Percentiles rank a stretch among this genome's conserved stretches.
Conservation (phyloP, 177 flowering plant genomes). For the Vitis hybrid region DNA sequence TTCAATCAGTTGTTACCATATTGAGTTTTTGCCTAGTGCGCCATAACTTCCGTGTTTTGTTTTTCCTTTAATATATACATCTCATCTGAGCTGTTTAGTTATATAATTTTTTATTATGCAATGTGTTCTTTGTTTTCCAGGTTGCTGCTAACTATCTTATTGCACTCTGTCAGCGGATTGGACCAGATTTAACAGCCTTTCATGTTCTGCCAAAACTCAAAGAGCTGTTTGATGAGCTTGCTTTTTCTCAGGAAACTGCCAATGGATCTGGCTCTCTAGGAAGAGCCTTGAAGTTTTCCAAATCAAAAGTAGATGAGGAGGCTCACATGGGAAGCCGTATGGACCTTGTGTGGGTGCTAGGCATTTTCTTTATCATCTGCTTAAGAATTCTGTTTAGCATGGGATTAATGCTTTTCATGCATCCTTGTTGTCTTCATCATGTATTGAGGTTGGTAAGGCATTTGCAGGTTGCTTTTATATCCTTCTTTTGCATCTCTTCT, state of each 20-base stretch:
- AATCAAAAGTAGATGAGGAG: conserved; percentile 41
- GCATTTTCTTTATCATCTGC: conserved; percentile 9
- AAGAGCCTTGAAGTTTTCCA: conserved; percentile 39
- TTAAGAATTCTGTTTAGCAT: conserved; percentile 2
- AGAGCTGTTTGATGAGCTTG: conserved; percentile 89
- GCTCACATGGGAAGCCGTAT: conserved; percentile 60
- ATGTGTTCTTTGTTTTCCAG: conserved; percentile 34
- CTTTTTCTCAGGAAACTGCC: conserved; percentile 65
- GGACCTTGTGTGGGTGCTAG: conserved; percentile 83
- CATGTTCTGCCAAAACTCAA: conserved; percentile 84
- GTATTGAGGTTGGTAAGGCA: not conserved
- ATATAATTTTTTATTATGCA: not conserved
- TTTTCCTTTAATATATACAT: conserved; percentile 1
- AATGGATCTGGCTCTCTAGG: conserved; percentile 36
- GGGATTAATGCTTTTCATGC: not conserved
- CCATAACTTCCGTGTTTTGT: not conserved
- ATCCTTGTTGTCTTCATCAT: not conserved
- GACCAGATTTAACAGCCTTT: conserved; percentile 73
- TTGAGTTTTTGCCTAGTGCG: not conserved
- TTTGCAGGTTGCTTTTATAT: conserved; percentile 79
- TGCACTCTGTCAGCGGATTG: conserved; percentile 75
- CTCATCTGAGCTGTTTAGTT: not conserved
- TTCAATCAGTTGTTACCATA: not conserved
- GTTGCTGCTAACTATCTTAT: conserved; percentile 84
- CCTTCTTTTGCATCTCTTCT: conserved; percentile 91